A percentile compares a stretch with the other conserved stretches of the same genome.
These are phyloP conservation scores for Pelargonium fulgidum DNA, from an alignment of 441 rosid species.

Conservation along the genomic window DNA sequence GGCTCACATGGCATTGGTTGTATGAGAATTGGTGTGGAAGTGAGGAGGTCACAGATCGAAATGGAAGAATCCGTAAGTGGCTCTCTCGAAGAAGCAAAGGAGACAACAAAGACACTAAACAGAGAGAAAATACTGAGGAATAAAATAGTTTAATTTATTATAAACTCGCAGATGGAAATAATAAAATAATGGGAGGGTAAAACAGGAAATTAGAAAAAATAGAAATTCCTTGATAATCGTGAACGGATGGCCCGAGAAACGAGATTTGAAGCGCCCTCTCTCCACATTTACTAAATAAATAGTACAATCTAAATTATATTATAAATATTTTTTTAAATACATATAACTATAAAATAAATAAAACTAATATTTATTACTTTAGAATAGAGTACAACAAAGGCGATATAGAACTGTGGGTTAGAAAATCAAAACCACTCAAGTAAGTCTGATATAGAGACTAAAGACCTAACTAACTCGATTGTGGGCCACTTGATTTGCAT, in stretches of 20 bases:
- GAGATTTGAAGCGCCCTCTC: conserved; percentile 35
- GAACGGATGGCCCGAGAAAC: conserved; percentile 60
- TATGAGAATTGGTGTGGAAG: conserved; percentile 29
- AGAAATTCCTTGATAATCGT: conserved; percentile 41
- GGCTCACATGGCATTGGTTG: conserved; percentile 41
- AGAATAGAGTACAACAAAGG: too few species aligned
- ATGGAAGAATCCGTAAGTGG: conserved; percentile 27
- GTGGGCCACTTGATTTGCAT: too few species aligned
- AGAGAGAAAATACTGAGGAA: conserved; percentile 9
- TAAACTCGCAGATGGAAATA: background rate
- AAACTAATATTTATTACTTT: too few species aligned
- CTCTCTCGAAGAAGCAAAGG: conserved; percentile 30
- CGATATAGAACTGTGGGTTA: too few species aligned
- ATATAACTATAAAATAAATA: too few species aligned
- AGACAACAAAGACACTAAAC: conserved; percentile 21
- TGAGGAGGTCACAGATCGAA: conserved; percentile 36
- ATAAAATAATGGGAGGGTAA: conserved; percentile 26
- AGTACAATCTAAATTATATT: too few species aligned
- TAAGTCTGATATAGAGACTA: too few species aligned
- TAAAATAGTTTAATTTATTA: conserved; percentile 2
- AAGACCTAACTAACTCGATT: too few species aligned
- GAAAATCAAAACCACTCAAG: too few species aligned
- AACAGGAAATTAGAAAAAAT: conserved; percentile 26
- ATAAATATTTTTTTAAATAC: too few species aligned
- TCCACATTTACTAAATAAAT: too few species aligned